These are phyloP conservation scores for Castanopsis chinensis DNA, from an alignment of 306 rosid genomes.

Conservation along the genomic window DNA sequence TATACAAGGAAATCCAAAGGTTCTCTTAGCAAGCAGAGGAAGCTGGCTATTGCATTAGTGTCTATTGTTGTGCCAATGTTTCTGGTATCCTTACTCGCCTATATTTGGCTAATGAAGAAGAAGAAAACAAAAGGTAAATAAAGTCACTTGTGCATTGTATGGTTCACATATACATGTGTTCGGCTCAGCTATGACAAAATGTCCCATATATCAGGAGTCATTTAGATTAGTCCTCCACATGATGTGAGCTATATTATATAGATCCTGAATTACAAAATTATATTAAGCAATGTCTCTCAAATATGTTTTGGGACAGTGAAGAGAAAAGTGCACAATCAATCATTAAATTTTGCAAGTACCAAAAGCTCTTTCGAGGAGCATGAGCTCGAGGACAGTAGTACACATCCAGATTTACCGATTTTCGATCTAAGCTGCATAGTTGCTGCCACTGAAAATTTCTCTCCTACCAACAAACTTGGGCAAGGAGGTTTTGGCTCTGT, in stretches of 20 bases:
- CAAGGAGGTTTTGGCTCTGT: slow-evolving; percentile 26
- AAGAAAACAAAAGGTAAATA: background rate
- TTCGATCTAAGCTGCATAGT: slow-evolving; percentile 1
- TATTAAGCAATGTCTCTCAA: no score
- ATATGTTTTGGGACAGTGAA: no score
- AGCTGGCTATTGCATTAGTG: background rate
- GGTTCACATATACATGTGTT: no score
- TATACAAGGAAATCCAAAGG: background rate
- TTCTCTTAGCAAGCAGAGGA: background rate
- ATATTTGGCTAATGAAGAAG: background rate
- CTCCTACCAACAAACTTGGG: slow-evolving; percentile 1
- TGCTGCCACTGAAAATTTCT: background rate
- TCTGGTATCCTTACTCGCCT: background rate
- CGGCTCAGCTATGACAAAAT: no score
- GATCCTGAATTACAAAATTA: no score
- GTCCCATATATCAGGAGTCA: no score
- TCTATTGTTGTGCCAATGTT: background rate
- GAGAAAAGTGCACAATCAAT: no score
- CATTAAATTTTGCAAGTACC: no score
- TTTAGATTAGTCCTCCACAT: no score
- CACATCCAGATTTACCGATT: background rate
- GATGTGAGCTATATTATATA: no score
- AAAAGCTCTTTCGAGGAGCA: background rate
- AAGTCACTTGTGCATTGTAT: background rate
- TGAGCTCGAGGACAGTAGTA: background rate